phyloP scores from a whole-genome alignment of 1,284 basidiomycete species.

The Cutaneotrichosporon arboriforme region DNA sequence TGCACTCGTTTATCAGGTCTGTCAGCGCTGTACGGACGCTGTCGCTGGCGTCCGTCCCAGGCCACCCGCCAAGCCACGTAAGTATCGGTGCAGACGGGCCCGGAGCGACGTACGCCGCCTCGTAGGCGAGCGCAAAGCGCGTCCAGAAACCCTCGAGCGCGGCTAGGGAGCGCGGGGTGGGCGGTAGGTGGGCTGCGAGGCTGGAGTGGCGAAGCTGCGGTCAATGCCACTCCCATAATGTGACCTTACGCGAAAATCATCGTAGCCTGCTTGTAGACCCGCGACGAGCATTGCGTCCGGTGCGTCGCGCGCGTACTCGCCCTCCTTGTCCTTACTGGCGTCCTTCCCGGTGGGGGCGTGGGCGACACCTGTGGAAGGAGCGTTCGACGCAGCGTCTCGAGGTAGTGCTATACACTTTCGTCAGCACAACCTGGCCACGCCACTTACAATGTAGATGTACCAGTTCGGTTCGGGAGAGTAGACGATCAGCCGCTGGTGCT shows the following conservation, averaged over 20 bases:
- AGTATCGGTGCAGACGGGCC: constrained; percentile 10
- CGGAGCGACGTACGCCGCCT: constrained; percentile 22
- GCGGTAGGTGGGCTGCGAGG: constrained; percentile 18
- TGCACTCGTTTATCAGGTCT: neutral
- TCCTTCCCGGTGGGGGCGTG: neutral
- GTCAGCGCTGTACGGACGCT: neutral
- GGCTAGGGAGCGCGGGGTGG: constrained; percentile 17
- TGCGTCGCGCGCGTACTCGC: constrained; percentile 9
- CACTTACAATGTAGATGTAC: constrained; percentile 32
- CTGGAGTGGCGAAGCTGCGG: constrained; percentile 32
- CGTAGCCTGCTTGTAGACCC: constrained; percentile 32
- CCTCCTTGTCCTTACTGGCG: constrained; percentile 7
- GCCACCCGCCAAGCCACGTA: constrained; percentile 27
- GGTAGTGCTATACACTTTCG: constrained; percentile 26
- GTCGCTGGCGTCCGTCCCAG: neutral
- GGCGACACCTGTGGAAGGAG: neutral
- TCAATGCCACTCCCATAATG: constrained; percentile 7
- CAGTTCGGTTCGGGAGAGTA: constrained; percentile 34
- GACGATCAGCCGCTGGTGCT: constrained; percentile 31
- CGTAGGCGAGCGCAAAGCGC: constrained; percentile 35
- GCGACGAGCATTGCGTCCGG: constrained; percentile 32
- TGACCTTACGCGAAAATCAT: constrained; percentile 35
- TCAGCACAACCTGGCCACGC: neutral
- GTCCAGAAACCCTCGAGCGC: constrained; percentile 39
- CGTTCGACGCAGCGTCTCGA: neutral